Evolutionary conservation across 2,329 filamentous ascomycete species (phyloP).

Genomic region (Fusarium sp.): DNA sequence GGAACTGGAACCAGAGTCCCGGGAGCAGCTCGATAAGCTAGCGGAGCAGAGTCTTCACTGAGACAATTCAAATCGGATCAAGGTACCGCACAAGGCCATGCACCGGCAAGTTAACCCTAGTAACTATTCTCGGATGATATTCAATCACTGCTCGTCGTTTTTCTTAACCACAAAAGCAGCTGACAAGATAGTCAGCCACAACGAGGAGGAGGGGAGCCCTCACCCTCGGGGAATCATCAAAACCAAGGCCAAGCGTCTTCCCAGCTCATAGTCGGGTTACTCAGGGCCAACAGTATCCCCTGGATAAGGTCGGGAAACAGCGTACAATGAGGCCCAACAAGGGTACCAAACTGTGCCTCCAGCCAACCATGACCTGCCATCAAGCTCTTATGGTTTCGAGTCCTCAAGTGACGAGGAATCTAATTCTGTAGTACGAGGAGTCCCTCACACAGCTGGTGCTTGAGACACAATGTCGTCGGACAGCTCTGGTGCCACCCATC

Average conservation of each 20-base stretch:
- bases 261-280: neutral
- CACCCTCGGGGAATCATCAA: neutral
- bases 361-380: neutral
- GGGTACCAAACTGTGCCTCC: neutral
- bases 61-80: no score
- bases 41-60: no score
- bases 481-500: neutral
- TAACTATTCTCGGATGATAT: neutral
- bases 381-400: neutral
- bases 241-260: neutral
- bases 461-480: neutral
- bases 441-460: neutral
- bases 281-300: neutral
- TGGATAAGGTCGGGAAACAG: neutral
- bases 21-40: no score
- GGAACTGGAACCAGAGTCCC: neutral
- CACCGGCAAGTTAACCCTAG: neutral
- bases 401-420: neutral
- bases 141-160: neutral
- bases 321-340: neutral
- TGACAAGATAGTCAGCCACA: neutral
- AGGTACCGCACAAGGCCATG: neutral
- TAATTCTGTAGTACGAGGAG: neutral
- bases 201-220: neutral
- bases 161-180: neutral